Evolutionary conservation across 148 eudicot genomes (phyloP).

Genomic region (Rhododendron henanense): DNA sequence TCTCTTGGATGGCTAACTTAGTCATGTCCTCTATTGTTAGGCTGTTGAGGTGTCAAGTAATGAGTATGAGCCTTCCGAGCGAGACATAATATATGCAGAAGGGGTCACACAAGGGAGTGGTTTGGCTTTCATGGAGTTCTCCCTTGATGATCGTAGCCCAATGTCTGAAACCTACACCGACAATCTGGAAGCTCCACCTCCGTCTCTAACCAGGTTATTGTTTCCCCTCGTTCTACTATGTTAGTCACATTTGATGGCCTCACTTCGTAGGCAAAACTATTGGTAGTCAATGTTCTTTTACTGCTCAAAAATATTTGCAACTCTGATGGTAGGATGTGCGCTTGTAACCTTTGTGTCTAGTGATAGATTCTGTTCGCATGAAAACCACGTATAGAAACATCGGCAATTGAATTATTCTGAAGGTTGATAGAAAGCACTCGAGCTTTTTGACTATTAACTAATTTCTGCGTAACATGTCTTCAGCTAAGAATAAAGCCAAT

Average conservation of each 20-base stretch:
- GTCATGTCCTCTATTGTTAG: conserved; percentile 28
- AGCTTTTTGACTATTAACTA: neutral
- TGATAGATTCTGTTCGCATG: neutral
- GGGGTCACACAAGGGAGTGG: conserved; percentile 95
- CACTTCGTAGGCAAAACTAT: neutral
- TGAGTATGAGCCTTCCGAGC: conserved; percentile 92
- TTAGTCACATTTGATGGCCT: neutral
- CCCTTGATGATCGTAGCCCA: conserved; percentile 89
- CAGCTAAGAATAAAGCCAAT: neutral
- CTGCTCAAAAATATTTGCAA: conserved; percentile 1
- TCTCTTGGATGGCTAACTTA: neutral
- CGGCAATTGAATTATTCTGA: neutral
- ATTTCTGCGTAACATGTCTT: neutral
- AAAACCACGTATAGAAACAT: neutral
- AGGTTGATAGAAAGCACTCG: neutral
- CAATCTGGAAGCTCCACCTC: conserved; percentile 61
- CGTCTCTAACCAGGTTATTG: conserved; percentile 66
- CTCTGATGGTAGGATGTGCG: neutral
- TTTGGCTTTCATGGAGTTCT: conserved; percentile 92
- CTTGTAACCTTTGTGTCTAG: neutral
- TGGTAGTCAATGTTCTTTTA: neutral
- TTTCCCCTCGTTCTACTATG: neutral
- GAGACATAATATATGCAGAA: conserved; percentile 90
- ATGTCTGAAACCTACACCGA: conserved; percentile 82
- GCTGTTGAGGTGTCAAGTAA: conserved; percentile 97